Evolutionary conservation across 2,329 filamentous ascomycete genomes (phyloP), one percentile per base, ranked within the genome.

Genomic region (Metarhizium brunneum): DNA sequence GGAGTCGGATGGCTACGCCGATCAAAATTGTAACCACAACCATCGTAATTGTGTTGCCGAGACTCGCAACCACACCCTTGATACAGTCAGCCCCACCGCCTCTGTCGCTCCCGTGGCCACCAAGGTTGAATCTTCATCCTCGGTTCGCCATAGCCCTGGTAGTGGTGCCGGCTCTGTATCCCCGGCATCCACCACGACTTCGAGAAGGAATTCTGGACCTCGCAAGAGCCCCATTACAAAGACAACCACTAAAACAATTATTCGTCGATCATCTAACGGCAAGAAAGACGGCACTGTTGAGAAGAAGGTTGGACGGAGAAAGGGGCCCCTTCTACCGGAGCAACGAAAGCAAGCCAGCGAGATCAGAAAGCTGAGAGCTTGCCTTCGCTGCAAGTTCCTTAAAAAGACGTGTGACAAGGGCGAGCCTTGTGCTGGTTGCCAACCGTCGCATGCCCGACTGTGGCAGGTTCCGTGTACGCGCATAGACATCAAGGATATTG

Each of bases 351-450:
- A 96, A 73, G 92, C 92, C 30, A 94, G 92, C 66, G 92, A 97
- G 73, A 97, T 97, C 69, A 85, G 92, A 70, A 97, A 97, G 74
- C 78, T 96, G 64, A 83, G 92, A 67, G 92, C 92, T 50, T 97
- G 92, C 71, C 78, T 97, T 64, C 86, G 92, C 62, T 97, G 92
- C 83, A 96, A 96, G 76, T 97, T 96, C 78, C 80, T 97, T 70
- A 97, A 97, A 82, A 97, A 97, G 82, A 96, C 92, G 51, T 97
- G 92, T 69, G 92, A 97, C 73, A 96, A 95, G 77, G 92, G 92
- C 60, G 92, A 96, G 76, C 92, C 92, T 56, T 97, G 92, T 73
- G 88, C 87, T 65, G 92, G 92, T 50, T 97, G 92, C 76, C 89
- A 96, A 75, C 92, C 92, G 52, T 95, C 92, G 20, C 92, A 97